A percentile compares a stretch with the other conserved stretches of the same genome.
phyloP scores from a whole-genome alignment of 2,329 filamentous ascomycete species.

The Geosmithia putterillii region DNA sequence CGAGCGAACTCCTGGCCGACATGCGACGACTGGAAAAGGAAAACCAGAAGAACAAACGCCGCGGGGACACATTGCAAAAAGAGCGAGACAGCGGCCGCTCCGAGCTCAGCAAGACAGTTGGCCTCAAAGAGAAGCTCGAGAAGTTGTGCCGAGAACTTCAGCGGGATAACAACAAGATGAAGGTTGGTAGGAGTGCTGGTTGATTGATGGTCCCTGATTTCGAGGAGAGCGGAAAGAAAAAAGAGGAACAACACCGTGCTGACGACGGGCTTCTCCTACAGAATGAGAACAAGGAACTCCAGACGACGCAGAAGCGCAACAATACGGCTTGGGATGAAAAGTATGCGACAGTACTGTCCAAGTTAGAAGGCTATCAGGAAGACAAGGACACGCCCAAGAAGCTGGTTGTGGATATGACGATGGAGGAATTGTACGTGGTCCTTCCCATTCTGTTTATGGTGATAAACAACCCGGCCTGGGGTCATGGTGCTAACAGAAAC shows the following conservation, averaged over 20 bases:
- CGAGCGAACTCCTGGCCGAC: conserved; percentile 79
- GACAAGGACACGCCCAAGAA: conserved; percentile 74
- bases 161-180: conserved; percentile 95
- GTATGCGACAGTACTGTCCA: conserved; percentile 66
- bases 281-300: conserved; percentile 88
- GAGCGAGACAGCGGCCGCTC: conserved; percentile 84
- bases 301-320: conserved; percentile 74
- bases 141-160: conserved; percentile 91
- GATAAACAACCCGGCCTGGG: neutral
- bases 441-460: neutral
- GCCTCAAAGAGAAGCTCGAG: conserved; percentile 91
- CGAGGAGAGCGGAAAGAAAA: neutral
- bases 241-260: neutral
- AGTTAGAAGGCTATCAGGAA: conserved; percentile 80
- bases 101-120: conserved; percentile 81
- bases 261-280: conserved; percentile 19
- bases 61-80: conserved; percentile 87
- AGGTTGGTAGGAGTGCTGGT: conserved; percentile 43
- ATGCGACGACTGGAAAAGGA: conserved; percentile 95
- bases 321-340: conserved; percentile 76
- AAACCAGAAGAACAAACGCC: conserved; percentile 90
- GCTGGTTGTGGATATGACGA: conserved; percentile 70
- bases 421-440: conserved; percentile 69
- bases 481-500: neutral
- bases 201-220: neutral